Conservation (phyloP, 495 filamentous ascomycete species). For the Penicillium bovifimosum region DNA sequence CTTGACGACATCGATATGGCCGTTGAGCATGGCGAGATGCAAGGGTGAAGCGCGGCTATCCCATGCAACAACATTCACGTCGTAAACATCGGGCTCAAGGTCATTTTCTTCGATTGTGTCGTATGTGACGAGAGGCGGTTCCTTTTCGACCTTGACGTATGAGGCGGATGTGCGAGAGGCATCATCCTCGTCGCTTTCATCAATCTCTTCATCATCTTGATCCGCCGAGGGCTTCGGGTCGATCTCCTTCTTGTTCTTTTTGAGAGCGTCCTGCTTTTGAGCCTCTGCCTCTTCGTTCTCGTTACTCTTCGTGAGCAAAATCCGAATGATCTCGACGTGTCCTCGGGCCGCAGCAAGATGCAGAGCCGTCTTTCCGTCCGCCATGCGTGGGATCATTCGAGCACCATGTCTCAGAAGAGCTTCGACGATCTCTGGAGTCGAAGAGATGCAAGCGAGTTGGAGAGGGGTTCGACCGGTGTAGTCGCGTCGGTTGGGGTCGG, state of each 20-base stretch:
- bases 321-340: slow-evolving; percentile 58
- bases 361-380: slow-evolving; percentile 72
- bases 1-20: slow-evolving; percentile 61
- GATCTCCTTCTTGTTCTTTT: slow-evolving; percentile 22
- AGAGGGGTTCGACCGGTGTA: slow-evolving; percentile 77
- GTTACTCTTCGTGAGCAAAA: slow-evolving; percentile 63
- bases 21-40: slow-evolving; percentile 70
- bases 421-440: slow-evolving; percentile 63
- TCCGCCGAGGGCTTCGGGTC: no score
- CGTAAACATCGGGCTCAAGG: slow-evolving; percentile 69
- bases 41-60: slow-evolving; percentile 64
- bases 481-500: slow-evolving; percentile 61
- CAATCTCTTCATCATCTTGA: slow-evolving; percentile 6
- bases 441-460: slow-evolving; percentile 64
- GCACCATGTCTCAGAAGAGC: slow-evolving; percentile 67
- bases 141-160: slow-evolving; percentile 58
- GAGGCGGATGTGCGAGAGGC: slow-evolving; percentile 49
- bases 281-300: slow-evolving; percentile 64
- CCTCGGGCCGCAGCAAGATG: slow-evolving; percentile 71
- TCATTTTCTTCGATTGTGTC: slow-evolving; percentile 48
- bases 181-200: slow-evolving; percentile 10
- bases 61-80: slow-evolving; percentile 71
- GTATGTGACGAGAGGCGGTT: slow-evolving; percentile 10
- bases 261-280: slow-evolving; percentile 48
- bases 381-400: slow-evolving; percentile 62